Evolutionary conservation across 73 alveolate genomes (phyloP), one percentile per base, ranked within the genome.

Genomic region (Stentor coeruleus): DNA sequence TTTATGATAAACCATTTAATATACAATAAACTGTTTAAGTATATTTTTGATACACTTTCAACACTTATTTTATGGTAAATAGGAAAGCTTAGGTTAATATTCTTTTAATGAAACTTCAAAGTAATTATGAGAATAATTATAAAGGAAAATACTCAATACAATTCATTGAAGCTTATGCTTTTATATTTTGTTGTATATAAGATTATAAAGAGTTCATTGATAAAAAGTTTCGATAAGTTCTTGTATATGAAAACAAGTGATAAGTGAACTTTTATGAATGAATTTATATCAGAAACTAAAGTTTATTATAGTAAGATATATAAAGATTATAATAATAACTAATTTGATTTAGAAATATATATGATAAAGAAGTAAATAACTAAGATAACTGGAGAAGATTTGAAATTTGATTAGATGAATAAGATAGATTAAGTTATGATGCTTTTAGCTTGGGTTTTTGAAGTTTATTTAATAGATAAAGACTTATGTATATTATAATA

Each of bases 1-100:
- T 83, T 96, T 96, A 35, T 86, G 97, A 0, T 93, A 95, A 36
- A 96, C 98, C 20, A 91, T 93, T 31, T 82, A 91, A 82, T 91
- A 91, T 42, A 85, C 96, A 15, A 77, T 93, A 11, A 35, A 88
- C 38, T 28, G 35, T 82, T 49, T 39, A 20, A 89, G 36, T 88
- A 55, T n/a, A 20, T 35, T 31, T 55, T 55, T 49, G 91, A 89
- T 20, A 82, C 91, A 11, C 41, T 26, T 49, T 49, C 30, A 60
- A 85, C 38, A 33, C 82, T 35, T 40, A 85, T 42, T 58, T 58
- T 14, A 81, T 36, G 38, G 79, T 80, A 33, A 3, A 80, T 15
- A 83, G 41, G 3, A 81, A 40, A 80, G n/a, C n/a, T n/a, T 20
- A 38, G 55, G 36, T 80, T 3, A 58, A 28, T 81, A 6, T 80